A percentile compares a stretch with the other conserved stretches of the same genome.
phyloP scores from a whole-genome alignment of 2,329 filamentous ascomycete species.

The Epichloe hybrida region DNA sequence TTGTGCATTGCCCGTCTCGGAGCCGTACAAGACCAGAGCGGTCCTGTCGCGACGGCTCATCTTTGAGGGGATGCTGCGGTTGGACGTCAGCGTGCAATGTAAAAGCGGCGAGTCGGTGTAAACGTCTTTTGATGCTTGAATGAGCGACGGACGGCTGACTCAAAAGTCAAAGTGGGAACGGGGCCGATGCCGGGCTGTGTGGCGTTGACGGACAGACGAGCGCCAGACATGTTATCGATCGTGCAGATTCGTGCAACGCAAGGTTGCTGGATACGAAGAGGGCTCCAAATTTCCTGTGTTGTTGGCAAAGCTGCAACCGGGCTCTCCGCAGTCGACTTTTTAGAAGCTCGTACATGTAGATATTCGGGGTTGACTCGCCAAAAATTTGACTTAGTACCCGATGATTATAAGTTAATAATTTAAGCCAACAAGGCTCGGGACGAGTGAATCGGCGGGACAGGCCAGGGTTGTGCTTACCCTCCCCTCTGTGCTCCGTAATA shows the following conservation, averaged over 20 bases:
- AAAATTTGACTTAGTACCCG: neutral
- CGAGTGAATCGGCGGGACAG: neutral
- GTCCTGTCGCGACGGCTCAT: slow-evolving; percentile 23
- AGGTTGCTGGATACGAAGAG: too few species aligned
- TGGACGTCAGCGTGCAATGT: neutral
- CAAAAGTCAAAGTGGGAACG: neutral
- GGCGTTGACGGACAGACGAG: neutral
- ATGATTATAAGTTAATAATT: neutral
- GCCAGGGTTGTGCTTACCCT: neutral
- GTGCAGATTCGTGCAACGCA: too few species aligned
- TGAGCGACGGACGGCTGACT: too few species aligned
- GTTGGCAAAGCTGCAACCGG: too few species aligned
- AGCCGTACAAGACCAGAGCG: slow-evolving; percentile 72
- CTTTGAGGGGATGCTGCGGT: neutral
- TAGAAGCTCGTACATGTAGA: too few species aligned
- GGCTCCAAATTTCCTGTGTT: too few species aligned
- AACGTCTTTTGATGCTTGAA: too few species aligned
- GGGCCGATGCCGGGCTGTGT: slow-evolving; percentile 6
- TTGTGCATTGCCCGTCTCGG: slow-evolving; percentile 88
- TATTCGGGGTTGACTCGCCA: too few species aligned
- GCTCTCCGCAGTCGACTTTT: too few species aligned
- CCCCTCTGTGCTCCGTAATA: too few species aligned
- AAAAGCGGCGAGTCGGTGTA: too few species aligned
- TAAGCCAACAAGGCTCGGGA: neutral
- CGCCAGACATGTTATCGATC: too few species aligned